Percentiles rank a stretch among this genome's conserved stretches.
Conservation (phyloP, 2,329 filamentous ascomycete genomes). For the Cytospora leucostoma region DNA sequence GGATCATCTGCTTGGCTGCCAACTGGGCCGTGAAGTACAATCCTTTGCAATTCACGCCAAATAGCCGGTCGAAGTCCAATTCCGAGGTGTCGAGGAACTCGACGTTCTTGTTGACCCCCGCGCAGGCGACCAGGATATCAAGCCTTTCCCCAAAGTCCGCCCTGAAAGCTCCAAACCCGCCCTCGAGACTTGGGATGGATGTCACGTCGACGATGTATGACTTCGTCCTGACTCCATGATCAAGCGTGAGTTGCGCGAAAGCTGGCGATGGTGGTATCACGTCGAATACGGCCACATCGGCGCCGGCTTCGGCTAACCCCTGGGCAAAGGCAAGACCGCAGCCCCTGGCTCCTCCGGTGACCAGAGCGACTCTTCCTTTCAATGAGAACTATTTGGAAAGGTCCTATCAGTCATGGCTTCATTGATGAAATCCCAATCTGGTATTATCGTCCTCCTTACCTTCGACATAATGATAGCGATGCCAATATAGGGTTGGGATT, state of each 20-base stretch:
- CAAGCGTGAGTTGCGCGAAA: slow-evolving; percentile 44
- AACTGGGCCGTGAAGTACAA: slow-evolving; percentile 50
- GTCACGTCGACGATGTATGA: slow-evolving; percentile 46
- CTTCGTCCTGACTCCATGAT: slow-evolving; percentile 43
- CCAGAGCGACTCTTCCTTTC: slow-evolving; percentile 47
- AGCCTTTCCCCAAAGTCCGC: slow-evolving; percentile 38
- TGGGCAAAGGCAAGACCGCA: slow-evolving; percentile 49
- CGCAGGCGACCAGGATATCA: slow-evolving; percentile 48
- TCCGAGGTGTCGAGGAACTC: slow-evolving; percentile 47
- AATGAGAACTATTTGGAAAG: slow-evolving; percentile 45
- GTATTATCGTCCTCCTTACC: neutral
- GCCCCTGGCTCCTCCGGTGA: slow-evolving; percentile 50
- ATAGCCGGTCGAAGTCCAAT: slow-evolving; percentile 44
- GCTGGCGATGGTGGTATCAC: slow-evolving; percentile 42
- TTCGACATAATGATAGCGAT: slow-evolving; percentile 15
- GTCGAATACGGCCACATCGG: slow-evolving; percentile 50
- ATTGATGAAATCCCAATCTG: no score
- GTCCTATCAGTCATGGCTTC: neutral
- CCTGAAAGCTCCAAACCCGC: slow-evolving; percentile 37
- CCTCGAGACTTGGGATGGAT: slow-evolving; percentile 34
- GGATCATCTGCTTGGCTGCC: slow-evolving; percentile 53
- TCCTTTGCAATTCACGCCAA: slow-evolving; percentile 47
- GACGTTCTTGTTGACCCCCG: slow-evolving; percentile 47
- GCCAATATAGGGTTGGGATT: neutral
- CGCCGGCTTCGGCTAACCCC: slow-evolving; percentile 48